Evolutionary conservation across 2,329 filamentous ascomycete species (phyloP).

Genomic region (Talaromyces sp.): DNA sequence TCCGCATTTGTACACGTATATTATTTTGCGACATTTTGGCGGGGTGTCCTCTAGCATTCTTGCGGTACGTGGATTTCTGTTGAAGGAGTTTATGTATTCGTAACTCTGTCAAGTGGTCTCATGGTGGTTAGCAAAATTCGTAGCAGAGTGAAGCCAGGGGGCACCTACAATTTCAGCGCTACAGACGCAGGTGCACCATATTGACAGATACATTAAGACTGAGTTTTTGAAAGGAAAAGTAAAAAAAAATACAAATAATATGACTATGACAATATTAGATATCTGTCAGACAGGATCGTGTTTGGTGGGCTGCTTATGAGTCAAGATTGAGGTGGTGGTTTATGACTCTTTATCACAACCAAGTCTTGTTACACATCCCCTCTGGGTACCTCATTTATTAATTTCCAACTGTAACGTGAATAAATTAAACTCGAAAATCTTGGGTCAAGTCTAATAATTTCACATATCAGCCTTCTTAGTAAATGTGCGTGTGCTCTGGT

Average conservation of each 20-base stretch:
- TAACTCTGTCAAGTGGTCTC: not conserved
- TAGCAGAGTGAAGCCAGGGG: not conserved
- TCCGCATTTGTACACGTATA: constrained; percentile 7
- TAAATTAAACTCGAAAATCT: not conserved
- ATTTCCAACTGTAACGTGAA: not conserved
- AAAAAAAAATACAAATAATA: not conserved
- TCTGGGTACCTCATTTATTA: not conserved
- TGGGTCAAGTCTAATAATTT: not conserved
- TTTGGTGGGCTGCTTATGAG: not conserved
- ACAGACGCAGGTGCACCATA: not conserved
- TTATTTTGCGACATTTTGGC: constrained; percentile 2
- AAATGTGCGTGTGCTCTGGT: not conserved
- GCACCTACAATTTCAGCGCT: not conserved
- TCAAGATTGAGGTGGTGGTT: not conserved
- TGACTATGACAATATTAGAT: not conserved
- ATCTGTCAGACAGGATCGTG: not conserved
- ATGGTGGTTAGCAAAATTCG: not conserved
- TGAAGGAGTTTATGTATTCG: not conserved
- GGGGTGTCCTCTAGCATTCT: not conserved
- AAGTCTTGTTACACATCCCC: not conserved
- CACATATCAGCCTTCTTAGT: not conserved
- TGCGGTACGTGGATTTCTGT: not conserved
- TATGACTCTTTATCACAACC: not conserved
- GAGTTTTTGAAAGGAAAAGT: not conserved
- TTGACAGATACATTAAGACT: not conserved